Conservation (phyloP, 768 basidiomycete species). For the Collybia sp. region DNA sequence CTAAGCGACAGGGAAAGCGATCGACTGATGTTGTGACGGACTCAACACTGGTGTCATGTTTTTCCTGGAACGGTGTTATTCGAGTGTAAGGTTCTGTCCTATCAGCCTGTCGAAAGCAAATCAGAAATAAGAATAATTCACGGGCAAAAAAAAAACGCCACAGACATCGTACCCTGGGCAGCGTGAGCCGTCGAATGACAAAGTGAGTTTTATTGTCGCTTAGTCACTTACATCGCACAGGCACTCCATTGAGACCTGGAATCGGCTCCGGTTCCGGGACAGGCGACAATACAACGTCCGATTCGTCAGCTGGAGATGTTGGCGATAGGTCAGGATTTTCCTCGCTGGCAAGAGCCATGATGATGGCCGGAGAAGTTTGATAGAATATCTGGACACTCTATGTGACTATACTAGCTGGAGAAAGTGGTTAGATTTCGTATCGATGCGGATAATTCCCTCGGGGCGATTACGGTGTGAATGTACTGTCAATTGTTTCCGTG, state of each 20-base stretch:
- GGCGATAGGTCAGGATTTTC: conserved; percentile 35
- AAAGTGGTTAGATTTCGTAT: too few relatives aligned
- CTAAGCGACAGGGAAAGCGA: too few relatives aligned
- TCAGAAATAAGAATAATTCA: conserved; percentile 13
- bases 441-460: too few relatives aligned
- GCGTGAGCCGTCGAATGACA: conserved; percentile 9
- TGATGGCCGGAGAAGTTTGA: conserved; percentile 17
- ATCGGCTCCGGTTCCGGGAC: conserved; percentile 56
- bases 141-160: conserved; percentile 19
- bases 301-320: conserved; percentile 57
- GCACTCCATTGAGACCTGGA: conserved; percentile 69
- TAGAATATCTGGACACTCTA: conserved; percentile 1
- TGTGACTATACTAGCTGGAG: too few relatives aligned
- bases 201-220: conserved; percentile 2
- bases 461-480: too few relatives aligned
- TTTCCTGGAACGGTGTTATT: conserved; percentile 81
- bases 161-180: conserved; percentile 82
- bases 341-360: conserved; percentile 20
- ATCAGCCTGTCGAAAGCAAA: conserved; percentile 53
- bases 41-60: conserved; percentile 80
- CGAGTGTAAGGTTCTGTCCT: conserved; percentile 80
- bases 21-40: conserved; percentile 26
- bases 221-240: conserved; percentile 73
- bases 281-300: conserved; percentile 47
- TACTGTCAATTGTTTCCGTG: too few relatives aligned